Conservation (phyloP, 352 stramenopile species). For the Pythium oligandrum region DNA sequence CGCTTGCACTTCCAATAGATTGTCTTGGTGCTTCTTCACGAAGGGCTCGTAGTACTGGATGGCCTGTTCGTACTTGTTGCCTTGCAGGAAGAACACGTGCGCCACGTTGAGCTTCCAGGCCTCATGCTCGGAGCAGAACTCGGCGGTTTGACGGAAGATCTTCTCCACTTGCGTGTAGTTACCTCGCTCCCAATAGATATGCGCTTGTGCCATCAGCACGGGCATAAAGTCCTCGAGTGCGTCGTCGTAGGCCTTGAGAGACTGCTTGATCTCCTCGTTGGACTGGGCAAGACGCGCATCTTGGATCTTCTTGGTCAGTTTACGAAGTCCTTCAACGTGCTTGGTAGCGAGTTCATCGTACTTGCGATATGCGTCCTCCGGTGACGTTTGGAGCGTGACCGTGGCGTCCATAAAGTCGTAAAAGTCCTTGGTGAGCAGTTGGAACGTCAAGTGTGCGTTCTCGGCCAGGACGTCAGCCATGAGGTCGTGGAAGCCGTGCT, state of each 20-base stretch:
- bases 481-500: slow-evolving; percentile 93
- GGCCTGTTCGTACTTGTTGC: slow-evolving; percentile 85
- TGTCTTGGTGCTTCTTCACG: slow-evolving; percentile 89
- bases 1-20: slow-evolving; percentile 92
- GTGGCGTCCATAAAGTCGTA: slow-evolving; percentile 95
- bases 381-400: slow-evolving; percentile 91
- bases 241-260: slow-evolving; percentile 92
- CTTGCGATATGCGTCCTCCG: slow-evolving; percentile 92
- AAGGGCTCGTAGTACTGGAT: slow-evolving; percentile 96
- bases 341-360: slow-evolving; percentile 92
- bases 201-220: slow-evolving; percentile 95
- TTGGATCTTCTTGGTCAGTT: slow-evolving; percentile 94
- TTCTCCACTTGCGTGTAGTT: slow-evolving; percentile 97
- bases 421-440: slow-evolving; percentile 91
- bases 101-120: slow-evolving; percentile 96
- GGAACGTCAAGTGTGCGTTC: slow-evolving; percentile 92
- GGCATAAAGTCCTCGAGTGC: slow-evolving; percentile 94
- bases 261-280: slow-evolving; percentile 91
- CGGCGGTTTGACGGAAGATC: slow-evolving; percentile 91
- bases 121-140: slow-evolving; percentile 95
- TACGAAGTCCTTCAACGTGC: slow-evolving; percentile 90
- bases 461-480: slow-evolving; percentile 95
- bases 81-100: slow-evolving; percentile 95
- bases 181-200: slow-evolving; percentile 95
- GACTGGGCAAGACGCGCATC: slow-evolving; percentile 88